Evolutionary conservation across 192 early-diverging fungal genomes (phyloP).

Genomic region (Coemansia sp.): DNA sequence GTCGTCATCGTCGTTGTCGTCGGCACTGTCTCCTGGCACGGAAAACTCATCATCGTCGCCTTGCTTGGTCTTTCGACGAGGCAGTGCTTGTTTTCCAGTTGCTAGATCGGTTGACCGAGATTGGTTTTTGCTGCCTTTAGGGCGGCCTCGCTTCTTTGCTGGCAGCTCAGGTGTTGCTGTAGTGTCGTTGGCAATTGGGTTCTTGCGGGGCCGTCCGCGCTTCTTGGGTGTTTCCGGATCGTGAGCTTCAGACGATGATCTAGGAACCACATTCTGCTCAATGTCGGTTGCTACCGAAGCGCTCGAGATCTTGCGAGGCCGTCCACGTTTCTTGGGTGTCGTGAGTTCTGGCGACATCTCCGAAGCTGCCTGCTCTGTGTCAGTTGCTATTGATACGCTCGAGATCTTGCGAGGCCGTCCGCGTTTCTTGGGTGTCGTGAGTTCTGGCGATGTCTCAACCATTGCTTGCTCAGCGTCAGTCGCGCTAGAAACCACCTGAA

Average conservation of each 20-base stretch:
- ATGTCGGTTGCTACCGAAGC: neutral
- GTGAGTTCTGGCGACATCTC: neutral
- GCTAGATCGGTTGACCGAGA: neutral
- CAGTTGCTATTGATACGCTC: neutral
- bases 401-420: neutral
- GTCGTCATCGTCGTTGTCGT: neutral
- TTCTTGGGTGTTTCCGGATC: neutral
- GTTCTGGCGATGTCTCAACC: neutral
- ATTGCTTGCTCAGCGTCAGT: neutral
- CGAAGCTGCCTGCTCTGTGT: neutral
- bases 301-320: neutral
- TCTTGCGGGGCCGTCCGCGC: constrained; percentile 9
- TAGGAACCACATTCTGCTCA: neutral
- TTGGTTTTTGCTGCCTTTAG: neutral
- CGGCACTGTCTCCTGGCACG: neutral
- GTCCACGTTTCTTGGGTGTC: constrained; percentile 4
- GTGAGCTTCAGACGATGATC: neutral
- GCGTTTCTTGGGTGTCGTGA: neutral
- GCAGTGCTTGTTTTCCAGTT: neutral
- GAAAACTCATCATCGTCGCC: neutral
- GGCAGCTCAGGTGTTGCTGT: neutral
- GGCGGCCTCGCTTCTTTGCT: constrained; percentile 1
- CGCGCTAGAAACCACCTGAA: too few species aligned
- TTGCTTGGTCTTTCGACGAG: neutral
- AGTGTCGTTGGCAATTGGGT: neutral